These are phyloP conservation scores for Plasmodium ovale DNA, from an alignment of 169 alveolate species.

Conservation along the genomic window DNA sequence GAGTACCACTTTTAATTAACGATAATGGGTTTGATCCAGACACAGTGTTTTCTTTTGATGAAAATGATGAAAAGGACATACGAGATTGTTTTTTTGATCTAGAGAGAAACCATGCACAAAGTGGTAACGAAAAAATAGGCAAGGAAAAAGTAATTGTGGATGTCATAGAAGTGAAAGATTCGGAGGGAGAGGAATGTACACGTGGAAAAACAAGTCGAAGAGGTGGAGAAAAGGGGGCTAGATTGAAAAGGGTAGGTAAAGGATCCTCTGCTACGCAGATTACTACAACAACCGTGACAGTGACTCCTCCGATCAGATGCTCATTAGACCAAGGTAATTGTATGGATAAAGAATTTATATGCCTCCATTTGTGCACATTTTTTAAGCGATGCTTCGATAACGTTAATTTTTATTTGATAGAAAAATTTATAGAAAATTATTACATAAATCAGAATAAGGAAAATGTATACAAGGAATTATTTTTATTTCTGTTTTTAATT, in stretches of 20 bases:
- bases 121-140: background rate
- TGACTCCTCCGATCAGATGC: too few species aligned
- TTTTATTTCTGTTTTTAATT: slow-evolving; percentile 62
- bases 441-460: slow-evolving; percentile 56
- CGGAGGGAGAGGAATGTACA: background rate
- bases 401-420: slow-evolving; percentile 71
- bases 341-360: slow-evolving; percentile 33
- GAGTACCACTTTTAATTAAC: slow-evolving; percentile 22
- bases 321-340: slow-evolving; percentile 1
- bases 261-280: background rate
- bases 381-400: slow-evolving; percentile 56
- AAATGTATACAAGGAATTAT: slow-evolving; percentile 54
- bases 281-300: background rate
- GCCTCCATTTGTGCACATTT: slow-evolving; percentile 52
- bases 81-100: slow-evolving; percentile 3
- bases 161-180: background rate
- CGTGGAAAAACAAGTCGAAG: background rate
- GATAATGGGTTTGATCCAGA: slow-evolving; percentile 34
- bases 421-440: slow-evolving; percentile 70
- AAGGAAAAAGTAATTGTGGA: background rate
- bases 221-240: background rate
- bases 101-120: background rate
- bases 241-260: background rate
- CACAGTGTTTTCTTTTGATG: slow-evolving; percentile 16
- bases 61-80: slow-evolving; percentile 63